Evolutionary conservation across 495 filamentous ascomycete genomes (phyloP), one percentile per base, ranked within the genome.

Genomic region (Xylaria intraflava): DNA sequence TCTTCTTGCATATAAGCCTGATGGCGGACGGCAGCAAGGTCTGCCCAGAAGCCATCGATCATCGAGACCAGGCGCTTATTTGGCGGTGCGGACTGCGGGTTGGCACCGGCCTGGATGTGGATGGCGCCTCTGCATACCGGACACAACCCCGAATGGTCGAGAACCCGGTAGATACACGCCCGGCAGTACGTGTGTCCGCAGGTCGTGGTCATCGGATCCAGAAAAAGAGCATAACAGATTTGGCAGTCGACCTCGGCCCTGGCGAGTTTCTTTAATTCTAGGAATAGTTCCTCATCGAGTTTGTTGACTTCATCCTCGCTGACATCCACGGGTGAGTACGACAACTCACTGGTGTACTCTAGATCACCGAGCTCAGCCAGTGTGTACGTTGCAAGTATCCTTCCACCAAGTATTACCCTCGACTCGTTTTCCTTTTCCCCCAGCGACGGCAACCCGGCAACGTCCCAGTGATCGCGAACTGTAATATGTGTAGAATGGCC

Each of bases 121-220:
- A 93, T 67, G 23, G 69, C 65, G 50, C 83, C 77, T 44, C 90
- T 84, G 62, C 90, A 96, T 9, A 89, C 75, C 0, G 90, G 89
- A 59, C 90, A 96, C 39, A 85, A 71, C 56, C 79, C 77, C 19
- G 86, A 84, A 61, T 92, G 84, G 63, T 89, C 86, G 33, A 90
- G 68, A 11, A 86, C 80, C 38, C 85, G 79, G 22, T 83, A 78
- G 11, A 94, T 71, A 65, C 90, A 96, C 52, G 78, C 75, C 27
- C 86, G 83, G 66, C 90, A 96, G 66, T 91, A 92, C 0, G 90
- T 95, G 66, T 96, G 90, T 4, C 90, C 90, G 60, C 90, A 96
- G 17, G 80, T 72, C 0, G 89, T 91, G 1, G 90, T 96, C 59
- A 89, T 71, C 8, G 90, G 89, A 54, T 94, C 86, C 33, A 86